Base-by-base conservation (phyloP, 495 filamentous ascomycete species). In the Trypethelium eluteriae region DNA sequence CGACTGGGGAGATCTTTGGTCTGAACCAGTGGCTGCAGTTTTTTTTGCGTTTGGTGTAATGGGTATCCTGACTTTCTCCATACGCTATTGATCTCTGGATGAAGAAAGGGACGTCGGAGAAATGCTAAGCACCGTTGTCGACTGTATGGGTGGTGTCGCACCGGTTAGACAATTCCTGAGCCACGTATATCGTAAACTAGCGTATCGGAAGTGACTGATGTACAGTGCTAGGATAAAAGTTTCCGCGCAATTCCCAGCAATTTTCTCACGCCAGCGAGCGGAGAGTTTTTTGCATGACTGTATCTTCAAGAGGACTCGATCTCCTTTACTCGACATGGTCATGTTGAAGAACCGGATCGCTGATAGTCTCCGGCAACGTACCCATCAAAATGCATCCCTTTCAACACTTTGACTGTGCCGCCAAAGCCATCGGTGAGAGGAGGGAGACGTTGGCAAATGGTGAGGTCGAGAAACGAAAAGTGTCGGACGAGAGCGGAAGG, bases 21-120 rank as follows among this genome's bases (percentile, higher is more conserved):
- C 68, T 79, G 1, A 74, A 74, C n/a, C 66, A 76, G 16, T 83
- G 78, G 79, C 62, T 83, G 41, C 77, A 79, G 67, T 25, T 25
- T 80, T 70, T 63, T 84, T 79, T 67, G 80, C 80, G 2, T 82
- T 76, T 67, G 80, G 81, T 69, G 77, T 77, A 34, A 79, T 79
- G n/a, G 75, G 75, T 11, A 74, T 74, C 44, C 66, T 80, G 18
- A 77, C 75, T 16, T 81, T 82, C 63, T 70, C 71, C 4, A 73
- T 73, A 44, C 70, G 76, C 32, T 70, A 74, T 3, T 76, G 79
- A 1, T 79, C 79, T 49, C 63, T 81, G 9, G 77, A 81, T 57
- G 49, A 66, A 34, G 78, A 71, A 2, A 47, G 67, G 18, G 78
- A 80, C 68, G 70, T 76, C 2, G 69, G 74, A 59, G 77, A 76